Evolutionary conservation across 495 filamentous ascomycete species (phyloP).

Genomic region (Talaromyces wortmannii): DNA sequence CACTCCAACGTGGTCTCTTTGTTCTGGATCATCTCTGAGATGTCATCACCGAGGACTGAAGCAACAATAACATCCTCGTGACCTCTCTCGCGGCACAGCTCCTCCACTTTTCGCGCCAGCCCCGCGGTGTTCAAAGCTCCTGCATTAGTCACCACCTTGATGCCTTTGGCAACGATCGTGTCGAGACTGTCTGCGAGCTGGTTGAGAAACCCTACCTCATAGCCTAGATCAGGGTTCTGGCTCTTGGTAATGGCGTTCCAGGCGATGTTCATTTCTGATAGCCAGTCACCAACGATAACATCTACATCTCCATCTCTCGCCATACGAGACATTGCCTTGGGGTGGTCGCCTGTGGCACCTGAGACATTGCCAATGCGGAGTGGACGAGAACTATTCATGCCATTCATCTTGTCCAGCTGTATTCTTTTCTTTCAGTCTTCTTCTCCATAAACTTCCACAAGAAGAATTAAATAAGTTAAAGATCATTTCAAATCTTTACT

Average conservation of each 20-base stretch:
- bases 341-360: slow-evolving; percentile 13
- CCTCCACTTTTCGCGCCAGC: slow-evolving; percentile 12
- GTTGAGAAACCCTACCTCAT: slow-evolving; percentile 13
- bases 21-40: slow-evolving; percentile 5
- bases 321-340: slow-evolving; percentile 9
- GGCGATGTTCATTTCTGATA: slow-evolving; percentile 22
- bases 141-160: slow-evolving; percentile 26
- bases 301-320: slow-evolving; percentile 14
- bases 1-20: background rate
- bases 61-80: slow-evolving; percentile 3
- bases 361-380: slow-evolving; percentile 14
- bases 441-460: too few species aligned
- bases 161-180: slow-evolving; percentile 15
- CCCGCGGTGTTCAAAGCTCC: slow-evolving; percentile 18
- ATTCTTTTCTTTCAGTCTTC: background rate
- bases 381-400: background rate
- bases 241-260: slow-evolving; percentile 12
- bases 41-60: slow-evolving; percentile 9
- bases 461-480: too few species aligned
- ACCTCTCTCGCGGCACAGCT: slow-evolving; percentile 3
- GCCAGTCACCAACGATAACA: slow-evolving; percentile 19
- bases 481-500: too few species aligned
- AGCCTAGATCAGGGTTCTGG: slow-evolving; percentile 10
- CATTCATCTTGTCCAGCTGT: background rate
- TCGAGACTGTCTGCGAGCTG: slow-evolving; percentile 9